Base-by-base conservation (phyloP, 352 stramenopile genomes). In the Pythium oligandrum region DNA sequence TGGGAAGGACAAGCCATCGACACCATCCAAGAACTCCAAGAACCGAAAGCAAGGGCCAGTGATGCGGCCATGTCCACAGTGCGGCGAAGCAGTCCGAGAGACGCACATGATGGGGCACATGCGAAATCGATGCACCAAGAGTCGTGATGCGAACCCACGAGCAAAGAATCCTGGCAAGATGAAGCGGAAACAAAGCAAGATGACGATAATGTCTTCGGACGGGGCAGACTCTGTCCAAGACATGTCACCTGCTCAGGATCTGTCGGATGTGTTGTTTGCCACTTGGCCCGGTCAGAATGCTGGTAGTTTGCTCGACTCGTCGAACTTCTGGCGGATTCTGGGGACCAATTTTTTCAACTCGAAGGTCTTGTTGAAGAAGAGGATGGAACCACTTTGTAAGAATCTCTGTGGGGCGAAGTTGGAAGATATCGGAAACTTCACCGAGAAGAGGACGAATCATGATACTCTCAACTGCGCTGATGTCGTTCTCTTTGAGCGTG, bases 281-380 rank as follows among this genome's bases (percentile, higher is more conserved):
- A 83, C 80, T 9, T 95, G 85, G 85, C 83, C 83, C 0, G 80
- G 80, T 2, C 77, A 93, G 55, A 77, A 64, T 39, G 76, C 78
- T 33, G 85, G 85, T 0, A 77, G 68, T 17, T 66, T 76, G 0
- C 82, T 95, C 68, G 77, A 93, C 45, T 78, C 82, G 32, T 85
- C 83, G 26, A 72, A 83, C 55, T 84, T 93, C 44, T 95, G 85
- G 85, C 80, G 75, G 36, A 64, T 88, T 12, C 53, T 95, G 11
- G 70, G 86, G 33, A 71, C 53, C 10, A 63, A 83, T 34, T 95
- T 90, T 48, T 95, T 79, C 53, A 82, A 60, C 40, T 80, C 61
- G 46, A 86, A 77, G 32, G 43, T 64, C 17, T 56, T 93, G 2
- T 61, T 77, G 44, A 91, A 89, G 66, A 79, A 83, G 26, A 73